Conservation (phyloP, 495 filamentous ascomycete genomes). For the Aspergillus indologenus region DNA sequence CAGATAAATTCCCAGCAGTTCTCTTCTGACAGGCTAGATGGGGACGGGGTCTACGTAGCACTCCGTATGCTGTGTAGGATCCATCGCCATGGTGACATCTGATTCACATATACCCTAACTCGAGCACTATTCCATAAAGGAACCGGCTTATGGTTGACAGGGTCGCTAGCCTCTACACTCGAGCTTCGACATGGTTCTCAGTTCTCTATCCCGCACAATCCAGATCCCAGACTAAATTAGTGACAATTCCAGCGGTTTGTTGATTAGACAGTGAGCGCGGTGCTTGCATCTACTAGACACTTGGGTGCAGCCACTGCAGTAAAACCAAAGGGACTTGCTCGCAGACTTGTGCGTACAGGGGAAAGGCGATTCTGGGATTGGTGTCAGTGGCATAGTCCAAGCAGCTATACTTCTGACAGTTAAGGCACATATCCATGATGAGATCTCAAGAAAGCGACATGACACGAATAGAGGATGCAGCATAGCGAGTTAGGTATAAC, state of each 20-base stretch:
- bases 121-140: background rate
- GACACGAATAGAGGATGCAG: too few relatives aligned
- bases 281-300: background rate
- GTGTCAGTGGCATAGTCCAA: background rate
- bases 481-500: too few relatives aligned
- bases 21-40: background rate
- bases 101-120: background rate
- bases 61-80: too few relatives aligned
- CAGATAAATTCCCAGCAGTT: background rate
- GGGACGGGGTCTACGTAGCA: too few relatives aligned
- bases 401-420: too few relatives aligned
- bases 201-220: background rate
- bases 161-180: background rate
- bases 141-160: background rate
- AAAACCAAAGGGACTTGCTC: background rate
- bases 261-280: background rate
- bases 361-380: too few relatives aligned
- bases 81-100: background rate
- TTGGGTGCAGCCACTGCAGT: background rate
- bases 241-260: background rate
- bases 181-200: background rate
- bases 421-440: too few relatives aligned
- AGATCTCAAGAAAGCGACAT: too few relatives aligned
- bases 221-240: background rate
- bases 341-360: background rate